Percentiles rank a stretch among this genome's conserved stretches.
phyloP scores from a whole-genome alignment of 2,329 filamentous ascomycete genomes.

The Pyrenochaeta sp. region DNA sequence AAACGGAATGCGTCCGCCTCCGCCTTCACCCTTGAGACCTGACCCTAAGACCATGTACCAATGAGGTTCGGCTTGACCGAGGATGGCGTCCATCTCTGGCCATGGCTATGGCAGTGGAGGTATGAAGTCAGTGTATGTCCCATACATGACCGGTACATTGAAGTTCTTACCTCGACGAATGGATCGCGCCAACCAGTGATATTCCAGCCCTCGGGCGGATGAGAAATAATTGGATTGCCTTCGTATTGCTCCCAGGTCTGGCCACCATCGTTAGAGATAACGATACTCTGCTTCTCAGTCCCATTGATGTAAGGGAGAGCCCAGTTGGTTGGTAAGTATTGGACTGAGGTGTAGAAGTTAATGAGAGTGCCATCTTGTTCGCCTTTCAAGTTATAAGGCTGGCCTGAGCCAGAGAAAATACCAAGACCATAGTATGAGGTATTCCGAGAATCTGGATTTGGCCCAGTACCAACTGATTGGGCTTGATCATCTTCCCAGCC shows the following conservation, averaged over 20 bases:
- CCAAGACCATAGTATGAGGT: conserved; percentile 60
- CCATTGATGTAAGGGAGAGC: conserved; percentile 53
- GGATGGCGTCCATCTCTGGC: conserved; percentile 54
- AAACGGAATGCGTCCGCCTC: conserved; percentile 57
- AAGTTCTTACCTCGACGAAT: conserved; percentile 26
- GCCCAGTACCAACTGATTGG: conserved; percentile 51
- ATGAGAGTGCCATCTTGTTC: conserved; percentile 57
- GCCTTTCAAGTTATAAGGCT: conserved; percentile 59
- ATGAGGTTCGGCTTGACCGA: conserved; percentile 53
- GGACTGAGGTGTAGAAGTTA: conserved; percentile 59
- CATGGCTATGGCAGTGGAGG: conserved; percentile 28
- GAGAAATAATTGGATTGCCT: conserved; percentile 56
- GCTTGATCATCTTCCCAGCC: conserved; percentile 57
- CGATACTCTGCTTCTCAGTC: conserved; percentile 58
- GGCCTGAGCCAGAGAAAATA: conserved; percentile 62
- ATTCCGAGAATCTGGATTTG: conserved; percentile 36
- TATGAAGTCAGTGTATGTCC: conserved; percentile 39
- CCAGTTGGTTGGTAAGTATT: conserved; percentile 57
- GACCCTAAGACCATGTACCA: conserved; percentile 58
- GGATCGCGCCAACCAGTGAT: conserved; percentile 50
- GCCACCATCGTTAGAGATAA: conserved; percentile 56
- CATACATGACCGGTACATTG: not conserved
- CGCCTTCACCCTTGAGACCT: conserved; percentile 57
- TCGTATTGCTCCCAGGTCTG: conserved; percentile 57
- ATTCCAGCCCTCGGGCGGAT: conserved; percentile 56